Base-by-base conservation (phyloP, 768 basidiomycete species). In the Suillus decipiens region DNA sequence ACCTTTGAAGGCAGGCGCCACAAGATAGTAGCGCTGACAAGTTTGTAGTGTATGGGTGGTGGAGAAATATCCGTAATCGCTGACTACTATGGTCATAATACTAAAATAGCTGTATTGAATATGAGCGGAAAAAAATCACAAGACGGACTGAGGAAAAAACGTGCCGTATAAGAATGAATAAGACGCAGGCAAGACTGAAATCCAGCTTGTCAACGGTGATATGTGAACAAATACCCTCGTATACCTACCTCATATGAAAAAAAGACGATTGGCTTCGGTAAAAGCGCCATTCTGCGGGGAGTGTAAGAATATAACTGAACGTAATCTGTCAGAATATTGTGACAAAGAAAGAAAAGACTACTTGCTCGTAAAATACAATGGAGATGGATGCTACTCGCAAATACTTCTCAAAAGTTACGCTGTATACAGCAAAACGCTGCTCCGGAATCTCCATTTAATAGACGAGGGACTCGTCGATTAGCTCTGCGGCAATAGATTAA, bases 1-100 rank as follows among this genome's bases (percentile, higher is more conserved):
- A 86, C 89, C 87, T 83, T 90, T 89, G 72, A 89, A 85, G 17
- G 80, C 70, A 19, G 88, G 85, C 1, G 86, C 78, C 17, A 84
- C 66, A 15, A 85, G 72, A 72, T 76, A 86, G 70, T 83, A 89
- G 4, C 67, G 73, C 1, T 64, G 56, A 73, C 89, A 90, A 34
- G 76, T 68, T 17, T 70, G 69, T 15, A 62, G n/a, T 3, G 84
- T 82, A 68, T 89, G 89, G 17, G 73, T 55, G 15, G 70, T 69
- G 63, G 79, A 79, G 70, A 89, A 89, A 68, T 84, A 88, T 14
- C 86, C 87, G 63, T 84, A 79, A 70, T 82, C 87, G 66, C 82
- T 85, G 56, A 85, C 60, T 7, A 78, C 73, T 63, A 89, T 76
- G 43, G 78, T 77, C 6, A 77, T 19, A 36, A 88, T 76, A 69